Evolutionary conservation across 179 eudicot genomes (phyloP).

Genomic region (Pouteria campechiana): DNA sequence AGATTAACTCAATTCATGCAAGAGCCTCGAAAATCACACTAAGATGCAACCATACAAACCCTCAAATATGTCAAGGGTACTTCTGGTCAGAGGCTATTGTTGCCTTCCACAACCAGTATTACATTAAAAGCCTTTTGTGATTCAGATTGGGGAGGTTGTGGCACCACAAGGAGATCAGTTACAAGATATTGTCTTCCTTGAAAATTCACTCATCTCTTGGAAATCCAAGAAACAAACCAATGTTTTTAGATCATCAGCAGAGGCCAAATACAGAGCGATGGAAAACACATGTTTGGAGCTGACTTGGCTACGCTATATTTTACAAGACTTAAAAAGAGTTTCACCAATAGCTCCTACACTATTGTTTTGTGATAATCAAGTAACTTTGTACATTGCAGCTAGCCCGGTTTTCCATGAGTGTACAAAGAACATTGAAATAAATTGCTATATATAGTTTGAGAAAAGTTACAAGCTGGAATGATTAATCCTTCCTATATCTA

Average conservation of each 20-base stretch:
- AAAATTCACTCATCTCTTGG: not conserved
- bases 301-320: not conserved
- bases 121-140: not conserved
- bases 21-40: not conserved
- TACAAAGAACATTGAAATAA: no score
- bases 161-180: not conserved
- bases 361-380: not conserved
- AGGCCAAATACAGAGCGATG: not conserved
- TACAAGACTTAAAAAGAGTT: not conserved
- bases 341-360: no score
- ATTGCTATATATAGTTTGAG: no score
- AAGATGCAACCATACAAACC: not conserved
- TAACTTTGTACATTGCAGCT: not conserved
- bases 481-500: no score
- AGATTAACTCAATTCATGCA: not conserved
- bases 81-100: not conserved
- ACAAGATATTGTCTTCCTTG: not conserved
- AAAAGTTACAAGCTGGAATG: no score
- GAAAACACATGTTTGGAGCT: not conserved
- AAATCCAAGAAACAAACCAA: not conserved
- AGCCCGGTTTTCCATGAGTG: no score
- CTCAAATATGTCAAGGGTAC: not conserved
- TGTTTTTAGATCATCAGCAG: not conserved
- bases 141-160: not conserved
- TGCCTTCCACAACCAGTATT: not conserved